phyloP scores from a whole-genome alignment of 176 grass and related monocot genomes.

The Aegilops bicornis region DNA sequence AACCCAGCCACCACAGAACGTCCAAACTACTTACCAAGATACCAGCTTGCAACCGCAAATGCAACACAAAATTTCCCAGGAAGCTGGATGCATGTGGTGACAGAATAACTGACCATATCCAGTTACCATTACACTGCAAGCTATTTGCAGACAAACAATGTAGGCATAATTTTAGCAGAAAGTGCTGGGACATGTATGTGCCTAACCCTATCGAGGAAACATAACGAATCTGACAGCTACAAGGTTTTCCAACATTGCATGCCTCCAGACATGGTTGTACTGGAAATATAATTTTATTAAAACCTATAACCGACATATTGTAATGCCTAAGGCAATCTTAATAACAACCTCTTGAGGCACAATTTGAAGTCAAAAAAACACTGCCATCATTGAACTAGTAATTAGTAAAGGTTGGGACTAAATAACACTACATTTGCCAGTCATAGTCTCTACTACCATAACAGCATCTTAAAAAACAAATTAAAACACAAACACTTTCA shows the following conservation, averaged over 20 bases:
- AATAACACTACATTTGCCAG: not conserved
- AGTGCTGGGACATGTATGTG: not conserved
- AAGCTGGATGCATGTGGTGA: constrained; percentile 4
- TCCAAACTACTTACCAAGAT: not conserved
- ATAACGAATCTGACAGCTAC: not conserved
- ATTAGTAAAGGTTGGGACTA: not conserved
- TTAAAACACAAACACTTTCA: not conserved
- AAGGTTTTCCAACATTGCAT: constrained; percentile 13
- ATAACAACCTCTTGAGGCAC: not conserved
- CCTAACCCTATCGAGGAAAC: not conserved
- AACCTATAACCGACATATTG: not conserved
- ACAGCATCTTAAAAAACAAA: not conserved
- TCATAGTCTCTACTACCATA: not conserved
- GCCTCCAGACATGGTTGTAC: not conserved
- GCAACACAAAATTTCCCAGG: not conserved
- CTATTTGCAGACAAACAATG: constrained; percentile 4
- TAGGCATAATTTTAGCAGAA: not conserved
- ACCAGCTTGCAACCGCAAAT: not conserved
- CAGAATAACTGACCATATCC: constrained; percentile 5
- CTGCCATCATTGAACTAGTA: not conserved
- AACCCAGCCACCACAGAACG: not conserved
- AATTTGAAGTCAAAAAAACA: constrained; percentile 13
- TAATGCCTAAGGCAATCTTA: not conserved
- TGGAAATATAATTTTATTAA: not conserved
- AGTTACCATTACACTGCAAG: constrained; percentile 19